These are phyloP conservation scores for Trichomonas vaginalis DNA, from an alignment of 208 protist genomes.

Conservation along the genomic window DNA sequence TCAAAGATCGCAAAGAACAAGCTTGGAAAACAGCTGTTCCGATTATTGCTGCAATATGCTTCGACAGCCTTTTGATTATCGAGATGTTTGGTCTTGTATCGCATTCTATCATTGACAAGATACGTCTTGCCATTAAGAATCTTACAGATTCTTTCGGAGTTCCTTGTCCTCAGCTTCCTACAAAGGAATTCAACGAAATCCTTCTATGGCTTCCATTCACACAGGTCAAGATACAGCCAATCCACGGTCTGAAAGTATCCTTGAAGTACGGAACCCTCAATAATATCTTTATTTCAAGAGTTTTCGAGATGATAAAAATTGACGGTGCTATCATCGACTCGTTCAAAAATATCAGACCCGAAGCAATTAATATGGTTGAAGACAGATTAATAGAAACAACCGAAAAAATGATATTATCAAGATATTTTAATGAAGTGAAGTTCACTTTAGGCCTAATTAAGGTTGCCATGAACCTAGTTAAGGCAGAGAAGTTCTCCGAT, in stretches of 20 bases:
- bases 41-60: neutral
- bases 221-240: neutral
- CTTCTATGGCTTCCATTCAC: neutral
- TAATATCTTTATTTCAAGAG: neutral
- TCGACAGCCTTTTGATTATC: neutral
- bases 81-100: neutral
- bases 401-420: neutral
- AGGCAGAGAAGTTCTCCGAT: neutral
- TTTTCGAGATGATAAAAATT: neutral
- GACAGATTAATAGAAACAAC: neutral
- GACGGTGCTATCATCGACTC: neutral
- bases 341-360: neutral
- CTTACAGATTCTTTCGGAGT: neutral
- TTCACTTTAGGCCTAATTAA: neutral
- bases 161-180: neutral
- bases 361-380: neutral
- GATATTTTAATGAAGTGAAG: neutral
- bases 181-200: neutral
- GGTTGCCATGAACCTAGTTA: neutral
- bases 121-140: neutral
- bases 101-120: neutral
- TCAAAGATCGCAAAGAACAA: neutral
- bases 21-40: neutral
- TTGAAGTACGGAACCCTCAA: neutral
- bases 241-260: neutral